phyloP scores from a whole-genome alignment of 371 early-diverging fungal genomes.

The Nematocida displodere region DNA sequence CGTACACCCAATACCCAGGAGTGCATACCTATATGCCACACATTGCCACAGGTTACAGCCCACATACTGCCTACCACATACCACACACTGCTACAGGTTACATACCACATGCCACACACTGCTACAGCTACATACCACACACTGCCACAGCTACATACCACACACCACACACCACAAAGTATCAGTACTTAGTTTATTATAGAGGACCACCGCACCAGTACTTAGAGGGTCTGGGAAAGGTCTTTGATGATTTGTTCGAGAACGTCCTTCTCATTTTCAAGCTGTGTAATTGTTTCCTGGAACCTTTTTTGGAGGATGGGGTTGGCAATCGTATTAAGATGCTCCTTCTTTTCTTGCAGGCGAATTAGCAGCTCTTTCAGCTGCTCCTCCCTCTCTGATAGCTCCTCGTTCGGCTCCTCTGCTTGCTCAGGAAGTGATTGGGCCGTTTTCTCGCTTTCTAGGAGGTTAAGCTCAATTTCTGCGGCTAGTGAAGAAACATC shows the following conservation, averaged over 20 bases:
- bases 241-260: conserved; percentile 22
- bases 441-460: conserved; percentile 34
- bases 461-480: conserved; percentile 47
- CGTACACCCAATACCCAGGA: no score
- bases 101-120: no score
- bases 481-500: conserved; percentile 50
- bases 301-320: conserved; percentile 64
- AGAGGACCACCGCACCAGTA: no score
- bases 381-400: conserved; percentile 1
- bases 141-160: no score
- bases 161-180: no score
- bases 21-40: no score
- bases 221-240: no score
- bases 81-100: no score
- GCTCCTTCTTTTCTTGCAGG: conserved; percentile 53
- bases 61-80: no score
- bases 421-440: neutral
- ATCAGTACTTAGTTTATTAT: no score
- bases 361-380: conserved; percentile 15
- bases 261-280: conserved; percentile 54
- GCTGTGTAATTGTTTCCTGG: conserved; percentile 26
- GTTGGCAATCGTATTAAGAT: conserved; percentile 57
- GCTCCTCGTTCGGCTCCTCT: conserved; percentile 32
- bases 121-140: no score
- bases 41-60: no score